Percentiles rank a stretch among this genome's conserved stretches.
Evolutionary conservation across 257 asterid species (phyloP).

Genomic region (Fraxinus excelsior): DNA sequence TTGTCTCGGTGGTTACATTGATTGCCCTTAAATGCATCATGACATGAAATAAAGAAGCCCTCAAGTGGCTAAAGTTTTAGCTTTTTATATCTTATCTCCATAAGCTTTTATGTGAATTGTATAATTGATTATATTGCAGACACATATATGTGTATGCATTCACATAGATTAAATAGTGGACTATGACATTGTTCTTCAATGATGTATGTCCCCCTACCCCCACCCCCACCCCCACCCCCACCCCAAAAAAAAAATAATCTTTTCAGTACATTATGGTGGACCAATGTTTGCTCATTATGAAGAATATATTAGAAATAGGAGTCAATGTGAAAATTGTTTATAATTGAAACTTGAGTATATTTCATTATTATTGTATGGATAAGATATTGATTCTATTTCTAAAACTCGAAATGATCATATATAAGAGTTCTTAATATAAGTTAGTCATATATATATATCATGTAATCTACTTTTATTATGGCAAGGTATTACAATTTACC

Average conservation of each 20-base stretch:
- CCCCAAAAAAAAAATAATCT: not conserved
- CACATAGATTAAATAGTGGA: not conserved
- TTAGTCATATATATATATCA: no score
- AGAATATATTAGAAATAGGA: not conserved
- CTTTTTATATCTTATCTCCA: constrained; percentile 31
- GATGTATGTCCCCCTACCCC: not conserved
- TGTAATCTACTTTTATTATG: no score
- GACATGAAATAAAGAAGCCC: constrained; percentile 22
- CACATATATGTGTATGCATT: constrained; percentile 20
- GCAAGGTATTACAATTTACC: no score
- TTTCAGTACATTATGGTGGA: constrained; percentile 36
- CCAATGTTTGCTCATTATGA: constrained; percentile 21
- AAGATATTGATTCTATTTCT: no score
- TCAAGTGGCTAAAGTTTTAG: constrained; percentile 35
- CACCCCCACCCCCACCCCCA: no score
- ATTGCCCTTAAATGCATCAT: constrained; percentile 27
- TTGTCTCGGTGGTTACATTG: constrained; percentile 9
- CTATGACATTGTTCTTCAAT: constrained; percentile 10
- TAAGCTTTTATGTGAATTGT: not conserved
- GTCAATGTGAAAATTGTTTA: not conserved
- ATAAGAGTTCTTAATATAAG: no score
- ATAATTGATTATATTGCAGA: constrained; percentile 23
- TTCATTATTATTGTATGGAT: no score
- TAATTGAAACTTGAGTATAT: not conserved
- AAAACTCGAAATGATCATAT: no score